Evolutionary conservation across 768 basidiomycete genomes (phyloP).

Genomic region (Chalciporus piperatus): DNA sequence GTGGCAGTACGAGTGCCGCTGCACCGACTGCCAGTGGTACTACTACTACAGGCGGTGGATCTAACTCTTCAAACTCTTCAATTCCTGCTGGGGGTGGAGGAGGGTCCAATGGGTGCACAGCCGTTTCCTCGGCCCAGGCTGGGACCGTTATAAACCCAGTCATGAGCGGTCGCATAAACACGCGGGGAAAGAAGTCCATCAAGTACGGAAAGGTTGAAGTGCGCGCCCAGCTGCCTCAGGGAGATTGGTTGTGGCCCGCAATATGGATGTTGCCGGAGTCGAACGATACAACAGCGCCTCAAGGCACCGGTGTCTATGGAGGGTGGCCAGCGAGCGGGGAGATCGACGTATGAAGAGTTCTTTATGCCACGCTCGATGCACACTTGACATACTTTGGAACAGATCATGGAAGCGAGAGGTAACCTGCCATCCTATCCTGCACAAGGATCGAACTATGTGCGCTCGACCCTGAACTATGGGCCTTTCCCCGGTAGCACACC

Average conservation of each 20-base stretch:
- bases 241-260: conserved; percentile 40
- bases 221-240: conserved; percentile 57
- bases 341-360: conserved; percentile 48
- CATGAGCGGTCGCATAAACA: conserved; percentile 52
- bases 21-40: neutral
- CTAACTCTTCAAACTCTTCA: conserved; percentile 25
- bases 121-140: conserved; percentile 34
- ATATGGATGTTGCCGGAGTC: conserved; percentile 33
- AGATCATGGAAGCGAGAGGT: conserved; percentile 56
- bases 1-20: neutral
- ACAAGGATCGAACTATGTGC: conserved; percentile 46
- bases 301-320: conserved; percentile 26
- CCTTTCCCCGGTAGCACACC: conserved; percentile 39
- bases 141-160: conserved; percentile 49
- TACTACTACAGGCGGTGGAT: conserved; percentile 5
- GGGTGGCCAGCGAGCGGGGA: conserved; percentile 55
- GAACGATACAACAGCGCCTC: conserved; percentile 17
- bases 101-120: conserved; percentile 38
- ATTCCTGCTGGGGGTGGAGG: conserved; percentile 11
- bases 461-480: conserved; percentile 70
- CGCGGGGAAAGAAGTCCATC: conserved; percentile 46
- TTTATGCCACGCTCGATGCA: neutral
- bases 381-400: neutral
- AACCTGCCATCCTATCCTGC: conserved; percentile 41
- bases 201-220: conserved; percentile 59